These are phyloP conservation scores for Calonectria pteridis DNA, from an alignment of 2,329 filamentous ascomycete genomes.

Conservation along the genomic window DNA sequence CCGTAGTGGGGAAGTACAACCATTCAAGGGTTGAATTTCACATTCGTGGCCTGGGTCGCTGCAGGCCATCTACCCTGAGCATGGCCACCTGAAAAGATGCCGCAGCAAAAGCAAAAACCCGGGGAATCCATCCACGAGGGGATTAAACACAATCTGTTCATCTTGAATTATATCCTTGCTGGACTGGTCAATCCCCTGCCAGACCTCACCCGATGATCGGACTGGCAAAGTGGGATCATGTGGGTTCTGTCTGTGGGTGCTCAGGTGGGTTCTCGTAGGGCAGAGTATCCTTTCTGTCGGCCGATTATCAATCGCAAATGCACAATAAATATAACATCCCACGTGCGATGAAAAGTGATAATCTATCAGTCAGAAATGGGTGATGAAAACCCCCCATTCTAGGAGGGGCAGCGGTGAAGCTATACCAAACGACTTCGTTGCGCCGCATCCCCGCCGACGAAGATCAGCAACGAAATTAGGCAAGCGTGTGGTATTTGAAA, in stretches of 20 bases:
- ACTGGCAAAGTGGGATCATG: constrained; percentile 17
- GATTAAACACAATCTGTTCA: background rate
- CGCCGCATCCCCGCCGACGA: too few relatives aligned
- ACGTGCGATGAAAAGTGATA: background rate
- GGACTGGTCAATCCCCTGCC: background rate
- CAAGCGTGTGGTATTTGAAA: background rate
- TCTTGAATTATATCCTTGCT: background rate
- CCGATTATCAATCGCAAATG: constrained; percentile 3
- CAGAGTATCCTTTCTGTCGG: background rate
- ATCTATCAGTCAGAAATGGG: background rate
- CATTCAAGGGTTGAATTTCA: too few relatives aligned
- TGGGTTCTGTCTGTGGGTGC: constrained; percentile 2
- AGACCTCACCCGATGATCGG: background rate
- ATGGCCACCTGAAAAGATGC: background rate
- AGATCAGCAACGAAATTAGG: background rate
- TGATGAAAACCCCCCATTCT: background rate
- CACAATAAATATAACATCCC: background rate
- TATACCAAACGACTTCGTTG: background rate
- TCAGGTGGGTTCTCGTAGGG: background rate
- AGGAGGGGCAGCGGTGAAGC: background rate
- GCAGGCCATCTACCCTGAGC: background rate
- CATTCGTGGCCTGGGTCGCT: background rate
- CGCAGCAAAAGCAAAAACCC: background rate
- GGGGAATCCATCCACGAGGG: background rate
- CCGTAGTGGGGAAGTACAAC: too few relatives aligned